A percentile compares a stretch with the other conserved stretches of the same genome.
Conservation (phyloP, 2,329 filamentous ascomycete species). For the Fusarium virguliforme region DNA sequence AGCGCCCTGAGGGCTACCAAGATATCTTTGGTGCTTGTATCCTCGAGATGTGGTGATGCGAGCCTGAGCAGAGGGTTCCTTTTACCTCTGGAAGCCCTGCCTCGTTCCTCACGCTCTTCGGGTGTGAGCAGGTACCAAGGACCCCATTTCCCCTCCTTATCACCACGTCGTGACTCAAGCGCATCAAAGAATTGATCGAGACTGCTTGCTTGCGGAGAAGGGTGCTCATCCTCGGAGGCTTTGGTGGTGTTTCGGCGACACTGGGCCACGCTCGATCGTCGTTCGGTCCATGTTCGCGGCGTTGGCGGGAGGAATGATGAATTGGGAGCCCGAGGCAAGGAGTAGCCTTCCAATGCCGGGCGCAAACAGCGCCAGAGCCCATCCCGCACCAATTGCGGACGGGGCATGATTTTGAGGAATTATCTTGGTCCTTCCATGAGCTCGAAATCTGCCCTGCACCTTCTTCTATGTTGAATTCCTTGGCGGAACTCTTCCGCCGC, state of each 20-base stretch:
- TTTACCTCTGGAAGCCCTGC: not conserved
- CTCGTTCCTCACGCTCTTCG: not conserved
- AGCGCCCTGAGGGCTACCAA: constrained; percentile 51
- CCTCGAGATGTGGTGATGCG: constrained; percentile 21
- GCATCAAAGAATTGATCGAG: constrained; percentile 24
- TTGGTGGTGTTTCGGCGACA: constrained; percentile 42
- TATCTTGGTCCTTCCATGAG: constrained; percentile 6
- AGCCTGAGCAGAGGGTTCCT: constrained; percentile 25
- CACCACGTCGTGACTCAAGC: constrained; percentile 12
- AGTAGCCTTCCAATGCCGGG: constrained; percentile 66
- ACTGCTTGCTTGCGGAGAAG: not conserved
- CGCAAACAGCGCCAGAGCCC: constrained; percentile 77
- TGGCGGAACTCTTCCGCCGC: constrained; percentile 37
- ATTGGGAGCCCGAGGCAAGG: constrained; percentile 56
- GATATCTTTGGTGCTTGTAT: constrained; percentile 45
- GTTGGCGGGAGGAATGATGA: constrained; percentile 30
- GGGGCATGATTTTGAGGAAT: constrained; percentile 49
- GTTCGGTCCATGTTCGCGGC: constrained; percentile 21
- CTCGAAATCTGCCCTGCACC: constrained; percentile 23
- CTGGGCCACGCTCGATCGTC: constrained; percentile 24
- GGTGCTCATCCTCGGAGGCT: not conserved
- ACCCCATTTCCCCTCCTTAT: not conserved
- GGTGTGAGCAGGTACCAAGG: not conserved
- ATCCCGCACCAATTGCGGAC: constrained; percentile 62
- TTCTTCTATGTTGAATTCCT: constrained; percentile 9